Conservation (phyloP, 495 filamentous ascomycete species). For the Trypethelium eluteriae region DNA sequence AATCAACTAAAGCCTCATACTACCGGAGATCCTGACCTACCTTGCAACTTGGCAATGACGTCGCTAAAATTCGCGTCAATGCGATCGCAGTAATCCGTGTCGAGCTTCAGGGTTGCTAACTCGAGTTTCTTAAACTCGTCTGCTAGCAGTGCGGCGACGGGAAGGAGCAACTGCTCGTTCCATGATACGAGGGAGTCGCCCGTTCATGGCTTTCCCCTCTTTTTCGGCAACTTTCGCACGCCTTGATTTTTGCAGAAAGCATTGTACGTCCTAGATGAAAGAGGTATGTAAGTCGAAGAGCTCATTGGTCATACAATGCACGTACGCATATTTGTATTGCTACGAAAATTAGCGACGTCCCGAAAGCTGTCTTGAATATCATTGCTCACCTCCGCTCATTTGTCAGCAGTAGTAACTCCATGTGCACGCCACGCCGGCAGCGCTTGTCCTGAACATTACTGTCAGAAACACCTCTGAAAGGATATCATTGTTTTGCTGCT, state of each 20-base stretch:
- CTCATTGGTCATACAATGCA: neutral
- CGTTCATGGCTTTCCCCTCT: neutral
- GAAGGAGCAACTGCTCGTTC: neutral
- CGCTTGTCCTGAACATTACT: neutral
- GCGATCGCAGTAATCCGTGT: neutral
- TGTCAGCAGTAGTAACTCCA: neutral
- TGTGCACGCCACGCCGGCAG: neutral
- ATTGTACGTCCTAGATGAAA: neutral
- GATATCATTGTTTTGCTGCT: no score
- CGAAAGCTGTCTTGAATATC: neutral
- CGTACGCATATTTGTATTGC: no score
- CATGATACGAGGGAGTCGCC: neutral
- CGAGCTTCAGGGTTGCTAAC: neutral
- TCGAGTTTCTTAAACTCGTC: neutral
- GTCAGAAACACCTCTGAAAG: no score
- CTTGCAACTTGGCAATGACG: no score
- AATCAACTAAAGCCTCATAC: no score
- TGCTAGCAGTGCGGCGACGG: neutral
- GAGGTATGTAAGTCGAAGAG: neutral
- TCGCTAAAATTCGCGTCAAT: no score
- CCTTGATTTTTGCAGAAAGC: neutral
- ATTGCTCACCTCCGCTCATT: neutral
- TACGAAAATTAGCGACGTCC: neutral
- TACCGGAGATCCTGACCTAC: neutral
- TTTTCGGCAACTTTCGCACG: neutral